phyloP scores from a whole-genome alignment of 176 grass and related monocot species.

The Eremochloa ophiuroides region DNA sequence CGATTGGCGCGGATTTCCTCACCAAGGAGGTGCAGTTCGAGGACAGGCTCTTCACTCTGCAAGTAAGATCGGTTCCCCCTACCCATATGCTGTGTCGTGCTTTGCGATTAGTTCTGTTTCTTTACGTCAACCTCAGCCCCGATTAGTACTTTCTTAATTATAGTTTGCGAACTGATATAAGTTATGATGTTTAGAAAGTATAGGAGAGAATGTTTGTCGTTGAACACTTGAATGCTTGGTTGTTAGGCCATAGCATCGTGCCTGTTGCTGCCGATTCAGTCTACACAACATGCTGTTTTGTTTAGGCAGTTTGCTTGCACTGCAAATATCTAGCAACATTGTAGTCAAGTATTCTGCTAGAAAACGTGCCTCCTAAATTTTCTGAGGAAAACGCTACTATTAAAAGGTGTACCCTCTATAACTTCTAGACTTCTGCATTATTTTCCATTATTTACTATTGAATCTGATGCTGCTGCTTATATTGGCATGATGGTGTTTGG shows the following conservation, averaged over 20 bases:
- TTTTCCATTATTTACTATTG: neutral
- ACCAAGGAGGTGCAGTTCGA: conserved; percentile 96
- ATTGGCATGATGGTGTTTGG: neutral
- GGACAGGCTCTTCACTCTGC: conserved; percentile 84
- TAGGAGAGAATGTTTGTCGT: neutral
- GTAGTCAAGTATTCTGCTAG: neutral
- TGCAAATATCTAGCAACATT: neutral
- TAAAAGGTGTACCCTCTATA: neutral
- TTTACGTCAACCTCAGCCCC: neutral
- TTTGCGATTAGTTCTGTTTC: neutral
- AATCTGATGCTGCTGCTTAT: neutral
- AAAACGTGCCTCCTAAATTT: conserved; percentile 16
- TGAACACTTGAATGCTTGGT: neutral
- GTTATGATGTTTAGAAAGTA: neutral
- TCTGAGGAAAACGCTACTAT: neutral
- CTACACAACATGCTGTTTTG: neutral
- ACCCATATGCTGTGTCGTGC: neutral
- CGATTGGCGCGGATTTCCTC: conserved; percentile 96
- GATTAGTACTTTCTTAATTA: neutral
- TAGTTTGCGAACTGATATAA: neutral
- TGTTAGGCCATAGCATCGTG: neutral
- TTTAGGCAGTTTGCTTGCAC: neutral
- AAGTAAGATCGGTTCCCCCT: conserved; percentile 43
- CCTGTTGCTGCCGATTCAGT: neutral
- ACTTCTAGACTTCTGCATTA: neutral